Conservation (phyloP, 768 basidiomycete genomes). For the Melanogaster broomeanus region DNA sequence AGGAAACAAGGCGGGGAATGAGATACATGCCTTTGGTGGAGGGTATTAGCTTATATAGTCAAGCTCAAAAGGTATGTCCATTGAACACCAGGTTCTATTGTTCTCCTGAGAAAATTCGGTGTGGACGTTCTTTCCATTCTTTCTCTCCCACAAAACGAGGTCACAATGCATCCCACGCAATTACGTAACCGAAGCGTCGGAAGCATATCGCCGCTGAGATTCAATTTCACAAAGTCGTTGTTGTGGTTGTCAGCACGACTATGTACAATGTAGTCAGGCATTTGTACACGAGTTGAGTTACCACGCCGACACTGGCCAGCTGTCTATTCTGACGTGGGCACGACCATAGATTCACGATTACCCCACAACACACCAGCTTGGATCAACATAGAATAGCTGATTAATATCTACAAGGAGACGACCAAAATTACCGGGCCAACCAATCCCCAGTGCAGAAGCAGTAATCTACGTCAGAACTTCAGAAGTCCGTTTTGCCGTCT, state of each 20-base stretch:
- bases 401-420: too few species aligned
- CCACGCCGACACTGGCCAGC: too few species aligned
- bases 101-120: slow-evolving; percentile 20
- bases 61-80: slow-evolving; percentile 4
- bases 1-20: slow-evolving; percentile 6
- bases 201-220: slow-evolving; percentile 11
- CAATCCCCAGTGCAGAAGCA: too few species aligned
- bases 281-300: too few species aligned
- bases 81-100: slow-evolving; percentile 27
- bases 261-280: too few species aligned
- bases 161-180: slow-evolving; percentile 4
- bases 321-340: too few species aligned
- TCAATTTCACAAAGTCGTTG: neutral
- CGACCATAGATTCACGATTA: too few species aligned
- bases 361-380: too few species aligned
- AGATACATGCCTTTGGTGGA: neutral
- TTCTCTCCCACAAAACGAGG: slow-evolving; percentile 5
- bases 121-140: neutral
- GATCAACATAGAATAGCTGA: too few species aligned
- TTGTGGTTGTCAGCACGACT: neutral
- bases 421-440: too few species aligned
- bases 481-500: too few species aligned
- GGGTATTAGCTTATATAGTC: slow-evolving; percentile 24
- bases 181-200: slow-evolving; percentile 8
- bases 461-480: too few species aligned